Evolutionary conservation across 116 monocot genomes (phyloP), one percentile per base, ranked within the genome.

Genomic region (Dioscorea cayenensis): DNA sequence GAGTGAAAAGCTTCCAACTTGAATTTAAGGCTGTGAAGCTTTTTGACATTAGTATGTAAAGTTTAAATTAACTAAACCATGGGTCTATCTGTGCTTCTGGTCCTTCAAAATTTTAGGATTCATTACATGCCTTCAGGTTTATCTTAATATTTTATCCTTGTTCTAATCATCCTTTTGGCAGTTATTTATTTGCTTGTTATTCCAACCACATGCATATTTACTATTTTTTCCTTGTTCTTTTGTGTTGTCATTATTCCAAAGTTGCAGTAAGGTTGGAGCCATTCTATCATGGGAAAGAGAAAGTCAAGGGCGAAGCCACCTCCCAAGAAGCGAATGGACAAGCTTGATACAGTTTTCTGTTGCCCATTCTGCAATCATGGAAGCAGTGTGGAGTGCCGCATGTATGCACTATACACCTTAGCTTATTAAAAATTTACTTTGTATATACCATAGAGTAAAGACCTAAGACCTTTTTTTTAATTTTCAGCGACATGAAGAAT

Each of bases 341-440:
- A 92, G 75, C 92, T 95, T 38, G 95, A 92, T 63, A 95, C 85
- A 29, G 84, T 84, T 49, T 92, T 92, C 69, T 89, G 92, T 66
- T 95, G 95, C 71, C 95, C 95, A 20, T 95, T 95, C 71, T 95
- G 95, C 80, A 95, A 95, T 63, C 95, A 95, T 80, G 95, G 87
- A 22, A 84, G 89, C 71, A 92, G 92, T 80, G 95, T 95, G 43
- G 95, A 95, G 68, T 95, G 92, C 67, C 85, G 89, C 77, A 89
- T 95, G 95, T 95, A 58, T 66, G 37, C 36, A 25, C 9, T 36
- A 27, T 20, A 36, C 23, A 62, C 23, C 62, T n/a, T 55, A 55
- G 12, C 18, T 52, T 52, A 18, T 18, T 55, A 18, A 14, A 0
- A 55, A 55, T 5, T 12, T 16, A 4, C 17, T 5, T 5, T 55